Conservation (phyloP, 2,329 filamentous ascomycete species). For the Fusarium sp. region DNA sequence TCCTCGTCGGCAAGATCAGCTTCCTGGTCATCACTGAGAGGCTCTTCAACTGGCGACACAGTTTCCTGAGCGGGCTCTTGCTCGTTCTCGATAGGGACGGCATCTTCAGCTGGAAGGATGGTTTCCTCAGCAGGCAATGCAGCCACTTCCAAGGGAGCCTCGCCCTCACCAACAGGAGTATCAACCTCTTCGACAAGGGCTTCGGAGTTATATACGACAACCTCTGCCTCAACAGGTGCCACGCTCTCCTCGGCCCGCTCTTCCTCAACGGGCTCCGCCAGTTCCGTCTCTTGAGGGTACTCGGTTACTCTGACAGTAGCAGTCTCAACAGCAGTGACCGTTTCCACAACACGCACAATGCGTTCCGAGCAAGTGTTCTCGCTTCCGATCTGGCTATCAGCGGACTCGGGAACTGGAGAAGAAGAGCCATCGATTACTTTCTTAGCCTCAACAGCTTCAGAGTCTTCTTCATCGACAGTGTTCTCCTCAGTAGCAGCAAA, state of each 20-base stretch:
- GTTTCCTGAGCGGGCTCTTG: constrained; percentile 13
- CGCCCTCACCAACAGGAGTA: constrained; percentile 1
- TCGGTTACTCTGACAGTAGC: constrained; percentile 46
- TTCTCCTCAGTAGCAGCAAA: neutral
- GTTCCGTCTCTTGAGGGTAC: constrained; percentile 42
- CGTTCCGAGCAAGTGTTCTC: constrained; percentile 39
- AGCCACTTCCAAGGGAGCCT: constrained; percentile 7
- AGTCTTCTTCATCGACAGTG: neutral
- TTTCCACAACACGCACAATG: constrained; percentile 51
- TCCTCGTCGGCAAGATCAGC: neutral
- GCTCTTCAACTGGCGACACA: constrained; percentile 1
- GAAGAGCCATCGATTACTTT: neutral
- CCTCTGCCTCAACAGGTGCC: constrained; percentile 7
- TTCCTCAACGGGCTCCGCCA: constrained; percentile 16
- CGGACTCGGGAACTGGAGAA: constrained; percentile 1
- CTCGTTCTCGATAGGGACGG: constrained; percentile 6
- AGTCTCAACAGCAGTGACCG: constrained; percentile 50
- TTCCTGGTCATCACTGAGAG: neutral
- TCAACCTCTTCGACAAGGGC: constrained; percentile 1
- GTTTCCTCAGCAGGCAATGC: constrained; percentile 3
- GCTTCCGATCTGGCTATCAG: constrained; percentile 38
- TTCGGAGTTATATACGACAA: neutral
- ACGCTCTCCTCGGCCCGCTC: constrained; percentile 13
- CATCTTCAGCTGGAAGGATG: constrained; percentile 6
- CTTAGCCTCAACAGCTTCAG: neutral